Evolutionary conservation across 1,284 basidiomycete genomes (phyloP).

Genomic region (Fomitopsis palustris): DNA sequence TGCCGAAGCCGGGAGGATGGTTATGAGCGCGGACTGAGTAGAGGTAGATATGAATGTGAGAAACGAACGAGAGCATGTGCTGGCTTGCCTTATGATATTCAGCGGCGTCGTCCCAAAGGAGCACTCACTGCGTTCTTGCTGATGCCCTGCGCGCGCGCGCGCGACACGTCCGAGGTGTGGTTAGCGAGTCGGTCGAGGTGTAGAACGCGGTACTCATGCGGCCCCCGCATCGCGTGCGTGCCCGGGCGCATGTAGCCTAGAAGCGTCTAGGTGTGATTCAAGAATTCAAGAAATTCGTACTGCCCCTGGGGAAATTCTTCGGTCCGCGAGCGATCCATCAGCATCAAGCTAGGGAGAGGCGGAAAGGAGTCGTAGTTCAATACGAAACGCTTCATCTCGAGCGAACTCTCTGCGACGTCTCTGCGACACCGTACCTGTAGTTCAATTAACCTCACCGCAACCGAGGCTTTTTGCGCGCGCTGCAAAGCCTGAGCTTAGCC

Average conservation of each 20-base stretch:
- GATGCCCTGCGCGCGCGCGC: not conserved
- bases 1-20: not conserved
- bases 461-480: too few relatives aligned
- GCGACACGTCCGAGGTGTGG: not conserved
- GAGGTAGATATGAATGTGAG: conserved; percentile 2
- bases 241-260: not conserved
- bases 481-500: not conserved
- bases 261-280: not conserved
- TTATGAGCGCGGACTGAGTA: not conserved
- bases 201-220: not conserved
- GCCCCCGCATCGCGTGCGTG: not conserved
- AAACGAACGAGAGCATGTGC: not conserved
- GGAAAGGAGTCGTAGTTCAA: not conserved
- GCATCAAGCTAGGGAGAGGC: not conserved
- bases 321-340: not conserved
- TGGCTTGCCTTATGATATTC: not conserved
- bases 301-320: not conserved
- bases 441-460: too few relatives aligned
- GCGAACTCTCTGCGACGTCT: not conserved
- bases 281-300: not conserved
- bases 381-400: not conserved
- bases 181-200: not conserved
- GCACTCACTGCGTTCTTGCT: not conserved
- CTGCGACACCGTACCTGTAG: too few relatives aligned
- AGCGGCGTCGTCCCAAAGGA: not conserved